A percentile compares a stretch with the other conserved stretches of the same genome.
Evolutionary conservation across 441 rosid species (phyloP).

Genomic region (Populus trichocarpa): DNA sequence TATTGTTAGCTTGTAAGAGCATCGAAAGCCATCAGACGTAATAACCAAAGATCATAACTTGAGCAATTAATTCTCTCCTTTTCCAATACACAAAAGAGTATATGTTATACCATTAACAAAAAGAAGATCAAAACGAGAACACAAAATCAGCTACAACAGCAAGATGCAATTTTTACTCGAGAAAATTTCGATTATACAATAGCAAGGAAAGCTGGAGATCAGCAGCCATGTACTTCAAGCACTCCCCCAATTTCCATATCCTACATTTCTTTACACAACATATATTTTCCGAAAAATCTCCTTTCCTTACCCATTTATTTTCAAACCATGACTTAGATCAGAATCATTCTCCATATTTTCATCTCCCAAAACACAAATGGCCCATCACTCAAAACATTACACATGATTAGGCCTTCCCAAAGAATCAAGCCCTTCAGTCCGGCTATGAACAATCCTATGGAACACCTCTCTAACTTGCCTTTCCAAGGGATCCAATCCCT

Average conservation of each 20-base stretch:
- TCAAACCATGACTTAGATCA: slow-evolving; percentile 7
- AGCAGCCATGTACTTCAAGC: slow-evolving; percentile 17
- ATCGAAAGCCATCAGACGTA: not conserved
- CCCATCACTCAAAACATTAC: slow-evolving; percentile 6
- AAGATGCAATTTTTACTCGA: slow-evolving; percentile 30
- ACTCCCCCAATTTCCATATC: slow-evolving; percentile 22
- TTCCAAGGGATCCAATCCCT: slow-evolving; percentile 73
- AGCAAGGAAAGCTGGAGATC: slow-evolving; percentile 36
- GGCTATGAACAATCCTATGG: slow-evolving; percentile 75
- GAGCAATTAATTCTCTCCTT: not conserved
- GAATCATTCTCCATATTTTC: slow-evolving; percentile 4
- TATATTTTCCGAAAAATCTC: slow-evolving; percentile 8
- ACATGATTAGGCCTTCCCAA: slow-evolving; percentile 30
- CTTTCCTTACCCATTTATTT: slow-evolving; percentile 30
- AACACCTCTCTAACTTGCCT: slow-evolving; percentile 74
- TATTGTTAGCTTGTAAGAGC: slow-evolving; percentile 8
- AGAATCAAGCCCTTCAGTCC: slow-evolving; percentile 73
- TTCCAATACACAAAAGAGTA: not conserved
- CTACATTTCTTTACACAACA: slow-evolving; percentile 49
- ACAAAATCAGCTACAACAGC: slow-evolving; percentile 30
- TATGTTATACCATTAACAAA: slow-evolving; percentile 6
- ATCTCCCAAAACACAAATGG: not conserved
- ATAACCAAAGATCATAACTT: not conserved
- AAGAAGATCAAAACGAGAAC: slow-evolving; percentile 11
- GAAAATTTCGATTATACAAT: slow-evolving; percentile 41